Base-by-base conservation (phyloP, 495 filamentous ascomycete species). In the Penicillium lagena region DNA sequence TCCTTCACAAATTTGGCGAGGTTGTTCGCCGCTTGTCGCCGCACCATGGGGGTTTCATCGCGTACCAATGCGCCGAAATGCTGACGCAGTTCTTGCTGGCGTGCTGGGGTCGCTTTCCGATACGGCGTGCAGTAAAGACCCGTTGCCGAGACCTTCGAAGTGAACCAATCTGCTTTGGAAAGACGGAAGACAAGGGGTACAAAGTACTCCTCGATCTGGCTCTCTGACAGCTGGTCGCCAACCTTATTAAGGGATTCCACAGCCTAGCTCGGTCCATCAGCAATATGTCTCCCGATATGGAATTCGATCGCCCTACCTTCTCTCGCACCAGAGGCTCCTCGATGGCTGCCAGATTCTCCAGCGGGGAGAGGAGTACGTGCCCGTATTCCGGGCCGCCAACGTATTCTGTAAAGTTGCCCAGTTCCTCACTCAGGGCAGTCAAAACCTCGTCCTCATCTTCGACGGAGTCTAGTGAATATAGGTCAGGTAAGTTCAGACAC, bases 211-310 rank as follows among this genome's bases (percentile, higher is more conserved):
- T 98, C 94, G 62, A 97, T 81, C 70, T 98, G 93, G 56, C 87
- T 76, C 54, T 88, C 75, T 29, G 88, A 93, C 31, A 98, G 77
- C 60, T 96, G 80, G 56, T 81, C 78, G 75, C 91, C 96, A 60
- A 98, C 96, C 72, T 96, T 98, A 80, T 97, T 97, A 47, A 98
- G 78, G 33, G 94, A 97, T 64, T 98, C 93, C 57, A 97, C 94
- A 51, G 93, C 93, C 90, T 96, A 37, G 15, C 15, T 15, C 9
- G 47, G 29, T 41, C 39, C 11, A 47, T 61, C 45, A 67, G 39
- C 37, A 59, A 2, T 9, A 32, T 8, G 11, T 29, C 52, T 57
- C 38, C 39, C 39, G 12, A 37, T 40, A 31, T 35, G 22, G 32
- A 12, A 42, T 36, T 35, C 38, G 38, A 40, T 34, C 37, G 50